These are phyloP conservation scores for Rhynchospora breviuscula DNA, from an alignment of 176 grass and related monocot species.

Conservation along the genomic window DNA sequence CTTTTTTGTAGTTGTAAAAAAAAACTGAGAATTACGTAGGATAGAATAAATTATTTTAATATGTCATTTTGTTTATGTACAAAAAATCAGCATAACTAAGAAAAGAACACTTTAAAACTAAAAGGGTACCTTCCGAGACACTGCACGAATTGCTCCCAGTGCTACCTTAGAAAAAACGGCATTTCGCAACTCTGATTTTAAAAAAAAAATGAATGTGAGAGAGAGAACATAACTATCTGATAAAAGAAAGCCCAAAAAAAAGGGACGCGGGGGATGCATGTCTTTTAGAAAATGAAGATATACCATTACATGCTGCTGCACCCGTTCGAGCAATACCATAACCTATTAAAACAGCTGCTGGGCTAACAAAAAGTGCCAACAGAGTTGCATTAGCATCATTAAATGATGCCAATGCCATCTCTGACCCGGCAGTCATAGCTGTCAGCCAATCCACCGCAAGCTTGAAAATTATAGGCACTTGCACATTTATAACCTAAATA, in stretches of 20 bases:
- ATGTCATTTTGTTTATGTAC: neutral
- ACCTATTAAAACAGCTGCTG: constrained; percentile 92
- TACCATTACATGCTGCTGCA: constrained; percentile 89
- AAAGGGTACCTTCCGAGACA: constrained; percentile 72
- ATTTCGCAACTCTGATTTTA: constrained; percentile 73
- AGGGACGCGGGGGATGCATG: neutral
- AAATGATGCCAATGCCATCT: constrained; percentile 75
- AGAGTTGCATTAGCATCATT: constrained; percentile 83
- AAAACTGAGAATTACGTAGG: neutral
- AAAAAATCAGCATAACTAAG: constrained; percentile 3
- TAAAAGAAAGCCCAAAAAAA: neutral
- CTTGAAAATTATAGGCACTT: constrained; percentile 99
- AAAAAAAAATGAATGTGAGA: constrained; percentile 20
- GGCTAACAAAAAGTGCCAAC: constrained; percentile 95
- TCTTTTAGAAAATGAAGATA: constrained; percentile 13
- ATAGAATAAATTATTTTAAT: neutral
- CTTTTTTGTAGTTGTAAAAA: neutral
- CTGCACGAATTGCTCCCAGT: constrained; percentile 78
- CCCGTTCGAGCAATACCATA: constrained; percentile 96
- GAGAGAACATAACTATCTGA: neutral
- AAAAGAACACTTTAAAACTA: neutral
- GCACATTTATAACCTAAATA: constrained; percentile 98
- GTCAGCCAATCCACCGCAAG: constrained; percentile 94
- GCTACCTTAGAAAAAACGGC: constrained; percentile 97
- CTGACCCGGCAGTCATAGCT: constrained; percentile 56